Evolutionary conservation across 176 grass and related monocot genomes (phyloP).

Genomic region (Musa acuminata): DNA sequence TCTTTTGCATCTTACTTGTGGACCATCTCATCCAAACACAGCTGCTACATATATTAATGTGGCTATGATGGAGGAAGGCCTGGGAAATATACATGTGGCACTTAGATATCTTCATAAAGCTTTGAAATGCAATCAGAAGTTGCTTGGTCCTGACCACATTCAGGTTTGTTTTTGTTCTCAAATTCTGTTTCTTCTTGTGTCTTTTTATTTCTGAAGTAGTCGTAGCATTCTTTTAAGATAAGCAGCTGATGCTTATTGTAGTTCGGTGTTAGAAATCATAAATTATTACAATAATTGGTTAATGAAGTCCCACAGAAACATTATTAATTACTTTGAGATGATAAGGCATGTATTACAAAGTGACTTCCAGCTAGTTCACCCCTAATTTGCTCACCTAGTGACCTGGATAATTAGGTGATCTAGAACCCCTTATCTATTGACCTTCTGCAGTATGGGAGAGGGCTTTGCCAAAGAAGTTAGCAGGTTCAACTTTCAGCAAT

Average conservation of each 20-base stretch:
- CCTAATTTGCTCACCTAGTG: too few species aligned
- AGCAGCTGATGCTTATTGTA: background rate
- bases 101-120: slow-evolving; percentile 99
- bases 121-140: slow-evolving; percentile 95
- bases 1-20: slow-evolving; percentile 98
- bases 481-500: too few species aligned
- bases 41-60: slow-evolving; percentile 99
- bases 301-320: background rate
- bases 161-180: slow-evolving; percentile 39
- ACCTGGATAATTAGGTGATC: background rate
- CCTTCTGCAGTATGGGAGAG: too few species aligned
- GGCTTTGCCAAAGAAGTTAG: too few species aligned
- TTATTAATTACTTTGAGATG: background rate
- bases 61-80: slow-evolving; percentile 99
- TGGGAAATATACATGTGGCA: slow-evolving; percentile 98
- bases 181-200: background rate
- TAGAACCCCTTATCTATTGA: too few species aligned
- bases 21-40: slow-evolving; percentile 99
- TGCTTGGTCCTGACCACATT: slow-evolving; percentile 98
- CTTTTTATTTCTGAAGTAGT: background rate
- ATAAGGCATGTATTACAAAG: background rate
- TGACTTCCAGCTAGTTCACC: background rate
- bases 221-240: background rate
- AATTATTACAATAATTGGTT: background rate
- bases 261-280: background rate